A percentile compares a stretch with the other conserved stretches of the same genome.
Evolutionary conservation across 129 eudicot species (phyloP).

Genomic region (Rutidosis leptorrhynchoides): DNA sequence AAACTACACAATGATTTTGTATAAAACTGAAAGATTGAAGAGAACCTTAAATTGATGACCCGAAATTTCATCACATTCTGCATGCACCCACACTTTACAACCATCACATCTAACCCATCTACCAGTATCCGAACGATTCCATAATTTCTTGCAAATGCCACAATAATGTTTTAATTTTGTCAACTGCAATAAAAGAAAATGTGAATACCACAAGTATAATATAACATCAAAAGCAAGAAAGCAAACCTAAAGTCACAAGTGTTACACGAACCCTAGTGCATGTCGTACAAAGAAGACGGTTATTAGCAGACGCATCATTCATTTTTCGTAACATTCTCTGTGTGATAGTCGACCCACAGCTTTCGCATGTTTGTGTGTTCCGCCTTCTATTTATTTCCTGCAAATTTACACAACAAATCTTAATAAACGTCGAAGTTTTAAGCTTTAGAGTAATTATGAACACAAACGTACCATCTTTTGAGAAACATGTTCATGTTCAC

Average conservation of each 20-base stretch:
- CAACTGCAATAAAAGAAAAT: slow-evolving; percentile 42
- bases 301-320: slow-evolving; percentile 36
- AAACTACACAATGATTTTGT: background rate
- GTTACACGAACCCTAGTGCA: slow-evolving; percentile 72
- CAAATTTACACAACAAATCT: background rate
- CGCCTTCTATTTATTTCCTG: slow-evolving; percentile 49
- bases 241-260: slow-evolving; percentile 20
- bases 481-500: slow-evolving; percentile 41
- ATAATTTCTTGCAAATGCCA: slow-evolving; percentile 83
- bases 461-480: slow-evolving; percentile 49
- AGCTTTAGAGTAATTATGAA: background rate
- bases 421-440: slow-evolving; percentile 18
- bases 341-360: slow-evolving; percentile 59
- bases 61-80: slow-evolving; percentile 77
- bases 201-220: slow-evolving; percentile 3
- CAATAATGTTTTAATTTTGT: slow-evolving; percentile 64
- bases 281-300: slow-evolving; percentile 60
- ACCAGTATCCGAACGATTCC: slow-evolving; percentile 67
- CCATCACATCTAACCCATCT: slow-evolving; percentile 89
- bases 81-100: slow-evolving; percentile 92
- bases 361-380: slow-evolving; percentile 57
- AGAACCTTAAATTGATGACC: slow-evolving; percentile 59
- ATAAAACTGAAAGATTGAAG: background rate
- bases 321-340: slow-evolving; percentile 41
- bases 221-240: slow-evolving; percentile 14